phyloP scores from a whole-genome alignment of 495 filamentous ascomycete species.

The Penicillium herquei region DNA sequence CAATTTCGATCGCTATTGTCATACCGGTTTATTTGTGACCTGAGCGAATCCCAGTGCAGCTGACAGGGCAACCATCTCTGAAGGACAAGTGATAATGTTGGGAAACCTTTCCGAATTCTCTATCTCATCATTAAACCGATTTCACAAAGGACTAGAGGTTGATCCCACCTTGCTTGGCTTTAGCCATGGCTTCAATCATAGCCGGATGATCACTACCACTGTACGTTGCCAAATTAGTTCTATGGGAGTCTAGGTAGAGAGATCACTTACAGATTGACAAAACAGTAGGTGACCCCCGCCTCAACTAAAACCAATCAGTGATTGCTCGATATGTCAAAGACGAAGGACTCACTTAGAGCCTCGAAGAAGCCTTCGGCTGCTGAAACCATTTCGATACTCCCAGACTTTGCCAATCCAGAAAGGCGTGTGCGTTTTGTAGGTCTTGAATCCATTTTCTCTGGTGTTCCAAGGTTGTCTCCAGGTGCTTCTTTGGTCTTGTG shows the following conservation, averaged over 20 bases:
- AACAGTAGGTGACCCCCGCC: conserved; percentile 22
- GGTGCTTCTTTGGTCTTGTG: no score
- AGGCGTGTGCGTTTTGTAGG: no score
- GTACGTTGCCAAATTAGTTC: not conserved
- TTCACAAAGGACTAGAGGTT: not conserved
- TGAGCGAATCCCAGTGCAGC: conserved; percentile 92
- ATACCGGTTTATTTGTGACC: conserved; percentile 63
- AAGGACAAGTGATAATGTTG: conserved; percentile 82
- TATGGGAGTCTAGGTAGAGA: no score
- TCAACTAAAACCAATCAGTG: conserved; percentile 13
- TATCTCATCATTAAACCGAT: not conserved
- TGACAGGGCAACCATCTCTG: conserved; percentile 92
- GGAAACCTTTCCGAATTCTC: conserved; percentile 54
- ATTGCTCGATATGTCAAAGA: not conserved
- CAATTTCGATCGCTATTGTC: not conserved
- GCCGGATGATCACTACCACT: conserved; percentile 78
- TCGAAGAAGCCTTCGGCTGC: conserved; percentile 26
- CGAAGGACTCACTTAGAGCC: conserved; percentile 13
- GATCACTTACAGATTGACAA: conserved; percentile 22
- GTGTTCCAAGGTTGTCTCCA: no score
- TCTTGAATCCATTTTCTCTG: no score
- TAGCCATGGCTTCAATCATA: conserved; percentile 89
- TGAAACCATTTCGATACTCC: conserved; percentile 8
- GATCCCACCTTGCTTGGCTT: conserved; percentile 50
- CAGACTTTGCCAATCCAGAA: not conserved